Base-by-base conservation (phyloP, 495 filamentous ascomycete species). In the Xylaria flabelliformis region DNA sequence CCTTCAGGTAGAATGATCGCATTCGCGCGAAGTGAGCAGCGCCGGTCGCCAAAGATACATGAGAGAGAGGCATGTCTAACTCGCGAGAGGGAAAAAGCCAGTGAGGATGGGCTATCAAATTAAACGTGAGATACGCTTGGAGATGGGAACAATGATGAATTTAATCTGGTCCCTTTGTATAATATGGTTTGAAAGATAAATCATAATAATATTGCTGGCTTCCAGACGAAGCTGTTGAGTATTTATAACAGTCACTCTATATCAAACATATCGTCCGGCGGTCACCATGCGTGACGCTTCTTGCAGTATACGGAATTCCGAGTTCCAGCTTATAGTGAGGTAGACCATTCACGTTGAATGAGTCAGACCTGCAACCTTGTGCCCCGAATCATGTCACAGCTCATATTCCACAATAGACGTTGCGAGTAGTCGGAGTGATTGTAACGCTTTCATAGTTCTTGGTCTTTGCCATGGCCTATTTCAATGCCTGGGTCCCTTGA, bases 1-100 rank as follows among this genome's bases (percentile, higher is more conserved):
- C 73, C 8, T 72, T 76, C 50, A 78, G 71, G 74, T 84, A 85
- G 77, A 83, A 86, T 32, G 79, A 76, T 29, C 80, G 76, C 48
- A 84, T 77, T n/a, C 21, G 34, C 4, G 78, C 77, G 69, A 79
- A 82, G 24, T 79, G 64, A 36, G 74, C 53, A 21, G 71, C 64
- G 34, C 73, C 67, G 32, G 75, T 77, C 59, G 77, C 75, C 36
- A 81, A 75, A 56, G 76, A 80, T 64, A 82, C 55, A 62, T 80
- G 79, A 55, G 64, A 63, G 46, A 82, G 29, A 24, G 79, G 69
- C 80, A 82, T 81, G 48, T 32, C 26, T n/a, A 34, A 3, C 7
- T 15, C 24, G n/a, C 26, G 10, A 21, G 13, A 42, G 17, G 44
- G 39, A 51, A 26, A 19, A 64, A 42, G 44, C 44, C 2, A 44